These are phyloP conservation scores for Fusarium multiceps DNA, from an alignment of 2,329 filamentous ascomycete species.

Conservation along the genomic window DNA sequence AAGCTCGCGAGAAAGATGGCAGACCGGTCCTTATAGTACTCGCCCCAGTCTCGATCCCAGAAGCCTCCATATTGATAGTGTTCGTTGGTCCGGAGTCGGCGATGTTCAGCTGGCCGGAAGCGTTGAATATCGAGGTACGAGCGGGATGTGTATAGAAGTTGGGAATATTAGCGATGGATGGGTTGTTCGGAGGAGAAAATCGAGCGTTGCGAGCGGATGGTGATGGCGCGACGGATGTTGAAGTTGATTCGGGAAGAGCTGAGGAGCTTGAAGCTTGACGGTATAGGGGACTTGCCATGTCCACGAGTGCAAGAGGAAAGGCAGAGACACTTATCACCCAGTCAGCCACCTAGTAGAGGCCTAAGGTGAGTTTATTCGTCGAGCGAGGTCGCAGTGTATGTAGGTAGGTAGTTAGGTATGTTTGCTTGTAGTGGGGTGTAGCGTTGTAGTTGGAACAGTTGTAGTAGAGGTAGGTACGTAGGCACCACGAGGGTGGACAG, in stretches of 20 bases:
- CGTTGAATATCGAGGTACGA: slow-evolving; percentile 61
- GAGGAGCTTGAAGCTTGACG: slow-evolving; percentile 39
- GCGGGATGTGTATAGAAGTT: slow-evolving; percentile 48
- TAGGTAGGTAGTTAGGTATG: background rate
- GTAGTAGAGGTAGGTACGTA: slow-evolving; percentile 8
- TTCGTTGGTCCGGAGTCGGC: slow-evolving; percentile 23
- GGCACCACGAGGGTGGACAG: slow-evolving; percentile 23
- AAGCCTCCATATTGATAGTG: slow-evolving; percentile 49
- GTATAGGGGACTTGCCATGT: slow-evolving; percentile 44
- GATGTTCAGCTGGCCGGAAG: slow-evolving; percentile 52
- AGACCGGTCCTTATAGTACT: slow-evolving; percentile 48
- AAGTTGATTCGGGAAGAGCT: slow-evolving; percentile 39
- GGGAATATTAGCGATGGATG: slow-evolving; percentile 23
- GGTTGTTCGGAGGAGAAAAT: slow-evolving; percentile 31
- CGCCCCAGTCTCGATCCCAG: slow-evolving; percentile 47
- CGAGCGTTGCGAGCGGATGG: slow-evolving; percentile 34
- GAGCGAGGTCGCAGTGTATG: slow-evolving; percentile 22
- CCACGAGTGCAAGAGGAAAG: slow-evolving; percentile 25
- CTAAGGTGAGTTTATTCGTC: slow-evolving; percentile 11
- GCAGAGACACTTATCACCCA: slow-evolving; percentile 2
- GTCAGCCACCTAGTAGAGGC: slow-evolving; percentile 14
- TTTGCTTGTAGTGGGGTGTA: slow-evolving; percentile 29
- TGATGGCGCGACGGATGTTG: slow-evolving; percentile 32
- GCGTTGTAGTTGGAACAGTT: slow-evolving; percentile 24
- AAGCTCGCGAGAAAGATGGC: slow-evolving; percentile 64